Evolutionary conservation across 1,139 yeast species (phyloP), one percentile per base, ranked within the genome.

Genomic region (Waltiozyma sp.): DNA sequence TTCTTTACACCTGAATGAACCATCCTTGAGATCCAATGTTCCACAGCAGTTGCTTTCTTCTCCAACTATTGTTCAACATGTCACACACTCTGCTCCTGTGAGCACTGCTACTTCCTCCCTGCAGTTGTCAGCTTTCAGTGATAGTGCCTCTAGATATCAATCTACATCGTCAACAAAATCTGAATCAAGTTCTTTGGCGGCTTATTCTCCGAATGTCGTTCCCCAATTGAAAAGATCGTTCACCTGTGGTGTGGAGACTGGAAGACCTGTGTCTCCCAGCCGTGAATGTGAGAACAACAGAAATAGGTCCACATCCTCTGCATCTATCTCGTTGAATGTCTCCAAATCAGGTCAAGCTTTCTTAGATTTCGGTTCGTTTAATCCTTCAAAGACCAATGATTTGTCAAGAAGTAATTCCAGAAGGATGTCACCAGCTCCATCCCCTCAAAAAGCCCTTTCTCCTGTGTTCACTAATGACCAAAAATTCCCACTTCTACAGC

Each of bases 261-360:
- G n/a, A 18, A 18, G 23, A 35, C 18, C 23, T 8, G 23, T 35
- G 37, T 35, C 37, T 18, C 23, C 37, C 4, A 37, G 37, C 5
- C 39, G 41, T 14, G 33, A 23, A 19, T 43, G 45, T 21, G 23
- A 31, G 28, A 40, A 18, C n/a, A 18, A 14, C 14, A 16, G 47
- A 11, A 46, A 45, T 19, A 44, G 51, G 37, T 48, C 53, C 11
- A 38, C 42, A 23, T 49, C 52, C 4, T 39, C 46, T n/a, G 41
- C 51, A 3, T 48, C 53, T 2, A 39, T 50, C 4, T 48, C 50
- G 11, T 53, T 56, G 58, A 51, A 55, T 3, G 50, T 56, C 8
- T 52, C 57, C 3, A 55, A 55, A 3, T 48, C 48, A 24, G 59
- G 59, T 3, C 42, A 57, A 28, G 59, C 59, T 2, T 47, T 56